phyloP scores from a whole-genome alignment of 2,329 filamentous ascomycete genomes.

The Gaeumannomyces tritici region DNA sequence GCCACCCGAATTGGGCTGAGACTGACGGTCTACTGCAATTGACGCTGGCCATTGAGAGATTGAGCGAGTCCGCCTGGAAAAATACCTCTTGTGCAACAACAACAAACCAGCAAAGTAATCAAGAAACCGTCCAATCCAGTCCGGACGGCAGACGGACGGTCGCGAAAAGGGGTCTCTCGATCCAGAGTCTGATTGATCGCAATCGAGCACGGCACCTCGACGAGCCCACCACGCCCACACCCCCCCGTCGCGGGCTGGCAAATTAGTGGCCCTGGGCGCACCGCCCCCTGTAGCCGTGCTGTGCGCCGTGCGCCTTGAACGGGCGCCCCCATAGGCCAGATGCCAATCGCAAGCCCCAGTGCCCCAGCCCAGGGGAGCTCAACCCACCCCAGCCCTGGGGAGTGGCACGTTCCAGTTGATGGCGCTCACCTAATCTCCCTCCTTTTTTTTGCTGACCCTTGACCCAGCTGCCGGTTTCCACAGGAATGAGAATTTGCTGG shows the following conservation, averaged over 20 bases:
- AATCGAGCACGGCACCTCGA: neutral
- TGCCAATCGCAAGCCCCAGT: neutral
- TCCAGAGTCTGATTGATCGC: neutral
- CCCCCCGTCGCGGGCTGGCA: neutral
- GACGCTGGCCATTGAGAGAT: neutral
- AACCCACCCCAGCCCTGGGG: neutral
- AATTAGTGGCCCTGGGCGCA: neutral
- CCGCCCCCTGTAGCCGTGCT: neutral
- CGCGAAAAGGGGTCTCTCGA: neutral
- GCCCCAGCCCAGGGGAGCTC: too few relatives aligned
- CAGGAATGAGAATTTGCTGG: slow-evolving; percentile 23
- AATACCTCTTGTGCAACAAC: neutral
- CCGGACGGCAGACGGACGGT: neutral
- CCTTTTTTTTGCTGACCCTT: neutral
- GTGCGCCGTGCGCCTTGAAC: neutral
- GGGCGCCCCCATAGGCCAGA: neutral
- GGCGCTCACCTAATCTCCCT: neutral
- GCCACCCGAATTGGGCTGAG: too few relatives aligned
- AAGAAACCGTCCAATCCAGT: neutral
- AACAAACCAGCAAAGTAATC: neutral
- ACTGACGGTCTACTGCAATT: neutral
- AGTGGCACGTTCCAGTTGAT: neutral
- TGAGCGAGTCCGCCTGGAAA: neutral
- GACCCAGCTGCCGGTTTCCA: slow-evolving; percentile 21
- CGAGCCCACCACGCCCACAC: neutral